Conservation (phyloP, 2,329 filamentous ascomycete genomes). For the Diaporthe sp. region DNA sequence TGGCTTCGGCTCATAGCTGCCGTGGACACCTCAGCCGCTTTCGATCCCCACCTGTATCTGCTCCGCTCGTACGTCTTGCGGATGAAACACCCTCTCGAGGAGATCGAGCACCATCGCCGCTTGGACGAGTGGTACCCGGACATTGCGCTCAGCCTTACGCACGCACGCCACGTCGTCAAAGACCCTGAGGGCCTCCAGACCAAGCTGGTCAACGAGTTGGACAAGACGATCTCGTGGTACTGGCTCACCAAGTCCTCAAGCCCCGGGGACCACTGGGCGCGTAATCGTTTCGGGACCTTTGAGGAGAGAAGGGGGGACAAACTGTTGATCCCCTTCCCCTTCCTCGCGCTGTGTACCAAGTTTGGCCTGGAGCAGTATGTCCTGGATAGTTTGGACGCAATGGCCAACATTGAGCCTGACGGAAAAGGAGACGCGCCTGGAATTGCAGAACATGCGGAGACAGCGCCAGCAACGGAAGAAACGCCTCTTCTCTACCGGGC, state of each 20-base stretch:
- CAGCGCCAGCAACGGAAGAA: background rate
- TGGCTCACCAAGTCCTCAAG: conserved; percentile 48
- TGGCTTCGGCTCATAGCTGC: conserved; percentile 39
- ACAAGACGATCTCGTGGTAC: conserved; percentile 49
- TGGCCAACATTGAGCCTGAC: background rate
- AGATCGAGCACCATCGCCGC: conserved; percentile 53
- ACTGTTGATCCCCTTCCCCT: conserved; percentile 43
- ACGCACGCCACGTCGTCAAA: conserved; percentile 48
- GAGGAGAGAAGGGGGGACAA: conserved; percentile 27
- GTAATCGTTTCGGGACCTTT: conserved; percentile 46
- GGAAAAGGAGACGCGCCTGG: background rate
- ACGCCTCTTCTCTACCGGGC: conserved; percentile 52
- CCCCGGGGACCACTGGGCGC: conserved; percentile 52
- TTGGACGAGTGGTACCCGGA: conserved; percentile 56
- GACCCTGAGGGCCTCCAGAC: conserved; percentile 42
- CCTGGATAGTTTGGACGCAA: conserved; percentile 41
- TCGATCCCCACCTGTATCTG: conserved; percentile 51
- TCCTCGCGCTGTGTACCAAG: conserved; percentile 50
- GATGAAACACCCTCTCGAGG: conserved; percentile 51
- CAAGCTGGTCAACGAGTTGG: conserved; percentile 47
- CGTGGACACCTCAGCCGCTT: conserved; percentile 32
- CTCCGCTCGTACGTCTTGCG: conserved; percentile 52
- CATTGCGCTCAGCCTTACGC: conserved; percentile 54
- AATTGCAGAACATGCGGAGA: background rate
- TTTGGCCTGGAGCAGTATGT: conserved; percentile 51